Evolutionary conservation across 129 eudicot species (phyloP).

Genomic region (Glebionis coronaria): DNA sequence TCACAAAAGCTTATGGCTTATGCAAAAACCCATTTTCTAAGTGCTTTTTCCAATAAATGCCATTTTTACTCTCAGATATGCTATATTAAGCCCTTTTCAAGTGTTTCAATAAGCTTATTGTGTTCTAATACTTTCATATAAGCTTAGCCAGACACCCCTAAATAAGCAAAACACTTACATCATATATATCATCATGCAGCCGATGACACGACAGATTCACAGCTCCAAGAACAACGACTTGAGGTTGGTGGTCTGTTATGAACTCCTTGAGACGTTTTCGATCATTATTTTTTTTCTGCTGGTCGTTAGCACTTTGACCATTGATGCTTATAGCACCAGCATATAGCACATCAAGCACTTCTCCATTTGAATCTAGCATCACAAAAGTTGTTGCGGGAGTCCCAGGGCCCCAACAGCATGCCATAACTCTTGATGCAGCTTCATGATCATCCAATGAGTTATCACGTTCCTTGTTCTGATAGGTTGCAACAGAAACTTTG

Average conservation of each 20-base stretch:
- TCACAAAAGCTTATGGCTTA: no score
- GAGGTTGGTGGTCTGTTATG: conserved; percentile 93
- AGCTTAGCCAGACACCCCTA: background rate
- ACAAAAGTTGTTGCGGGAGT: conserved; percentile 94
- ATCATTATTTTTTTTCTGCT: conserved; percentile 84
- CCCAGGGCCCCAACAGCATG: conserved; percentile 99
- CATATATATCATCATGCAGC: conserved; percentile 76
- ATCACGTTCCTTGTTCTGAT: conserved; percentile 64
- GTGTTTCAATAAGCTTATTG: no score
- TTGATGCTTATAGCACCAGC: conserved; percentile 71
- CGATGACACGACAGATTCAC: conserved; percentile 63
- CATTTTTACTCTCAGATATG: no score
- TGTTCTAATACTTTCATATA: no score
- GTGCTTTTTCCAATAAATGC: no score
- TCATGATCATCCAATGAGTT: conserved; percentile 59
- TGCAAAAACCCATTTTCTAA: no score
- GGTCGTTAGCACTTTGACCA: conserved; percentile 64
- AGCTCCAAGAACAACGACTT: conserved; percentile 85
- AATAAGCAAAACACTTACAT: conserved; percentile 40
- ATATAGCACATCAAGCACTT: conserved; percentile 68
- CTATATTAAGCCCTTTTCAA: no score
- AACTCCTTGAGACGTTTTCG: conserved; percentile 75
- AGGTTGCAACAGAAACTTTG: conserved; percentile 80
- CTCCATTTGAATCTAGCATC: conserved; percentile 94
- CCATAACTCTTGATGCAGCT: conserved; percentile 93